Percentiles rank a stretch among this genome's conserved stretches.
These are phyloP conservation scores for Phytophthora pistaciae DNA, from an alignment of 352 stramenopile species.

Conservation along the genomic window DNA sequence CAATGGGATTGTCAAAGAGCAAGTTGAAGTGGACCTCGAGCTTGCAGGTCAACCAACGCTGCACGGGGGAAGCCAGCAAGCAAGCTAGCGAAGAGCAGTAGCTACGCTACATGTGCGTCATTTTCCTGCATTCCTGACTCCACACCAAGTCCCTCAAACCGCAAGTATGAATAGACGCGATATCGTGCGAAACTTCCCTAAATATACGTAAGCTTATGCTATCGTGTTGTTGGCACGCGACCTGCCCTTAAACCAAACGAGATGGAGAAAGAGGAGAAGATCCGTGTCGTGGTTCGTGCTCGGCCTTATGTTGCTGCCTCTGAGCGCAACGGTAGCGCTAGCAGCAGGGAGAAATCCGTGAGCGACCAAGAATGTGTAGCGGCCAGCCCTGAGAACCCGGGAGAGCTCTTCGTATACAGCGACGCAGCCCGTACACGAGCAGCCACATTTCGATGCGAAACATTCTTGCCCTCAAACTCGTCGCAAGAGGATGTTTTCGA, in stretches of 20 bases:
- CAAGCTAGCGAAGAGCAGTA: too few species aligned
- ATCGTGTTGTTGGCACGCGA: background rate
- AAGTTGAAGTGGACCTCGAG: slow-evolving; percentile 13
- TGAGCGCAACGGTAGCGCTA: slow-evolving; percentile 3
- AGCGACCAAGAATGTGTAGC: slow-evolving; percentile 38
- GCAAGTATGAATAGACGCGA: background rate
- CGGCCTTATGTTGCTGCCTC: slow-evolving; percentile 35
- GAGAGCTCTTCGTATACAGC: slow-evolving; percentile 56
- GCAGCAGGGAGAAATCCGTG: slow-evolving; percentile 4
- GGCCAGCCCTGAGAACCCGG: slow-evolving; percentile 43
- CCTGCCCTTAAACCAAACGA: background rate
- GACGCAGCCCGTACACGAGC: slow-evolving; percentile 41
- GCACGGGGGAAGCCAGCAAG: too few species aligned
- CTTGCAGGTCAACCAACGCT: too few species aligned
- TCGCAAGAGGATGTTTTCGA: slow-evolving; percentile 69
- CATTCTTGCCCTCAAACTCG: slow-evolving; percentile 48
- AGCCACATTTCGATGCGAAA: slow-evolving; percentile 74
- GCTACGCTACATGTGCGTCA: too few species aligned
- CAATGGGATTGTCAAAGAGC: slow-evolving; percentile 4
- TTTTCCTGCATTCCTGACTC: too few species aligned
- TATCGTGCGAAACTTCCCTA: background rate
- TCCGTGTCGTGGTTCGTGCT: slow-evolving; percentile 73
- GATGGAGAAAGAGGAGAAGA: slow-evolving; percentile 73
- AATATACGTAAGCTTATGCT: background rate
- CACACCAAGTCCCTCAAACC: background rate